Base-by-base conservation (phyloP, 2,329 filamentous ascomycete genomes). In the Phialemoniopsis sp. region DNA sequence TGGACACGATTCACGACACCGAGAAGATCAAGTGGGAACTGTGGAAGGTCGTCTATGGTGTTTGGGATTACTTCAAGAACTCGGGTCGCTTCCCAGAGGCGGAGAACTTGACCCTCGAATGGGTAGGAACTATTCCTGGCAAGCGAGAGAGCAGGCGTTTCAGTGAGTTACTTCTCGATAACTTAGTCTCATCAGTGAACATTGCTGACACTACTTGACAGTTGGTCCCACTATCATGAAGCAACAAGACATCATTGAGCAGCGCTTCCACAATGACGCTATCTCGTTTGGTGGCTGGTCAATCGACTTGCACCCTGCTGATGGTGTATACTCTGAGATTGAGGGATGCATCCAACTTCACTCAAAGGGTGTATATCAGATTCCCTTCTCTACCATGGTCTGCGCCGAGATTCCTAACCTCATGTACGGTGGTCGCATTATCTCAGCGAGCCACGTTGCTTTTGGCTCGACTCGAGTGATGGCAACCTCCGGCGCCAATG, bases 11-110 rank as follows among this genome's bases (percentile, higher is more conserved):
- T 9, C 50, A 53, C 31, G 48, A 53, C 32, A 52, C 50, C 2
- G 50, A 53, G 33, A 45, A 51, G 29, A 53, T 53, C 39, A 53
- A 53, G 42, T 52, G 50, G 50, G 47, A 53, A 43, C 45, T 53
- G 9, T 53, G 50, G 49, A 46, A 46, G 18, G 50, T 52, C 2
- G 50, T 53, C 2, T 53, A 53, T 29, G 50, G 46, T 18, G 44
- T 53, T 2, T 53, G 50, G 49, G 43, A 53, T 33, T 52, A 52
- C 34, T 52, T 52, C 32, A 53, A 52, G 43, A 53, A 52, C 43
- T 49, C 47, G 12, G 50, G 50, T 10, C 47, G 44, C 5, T 53
- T 53, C 16, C 50, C 49, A 12, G 50, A 52, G 34, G 50, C 50
- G 2, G 50, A 48, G 30, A 53, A 49, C 17, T 38, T 53, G 18